These are phyloP conservation scores for Termitomyces sp. DNA, from an alignment of 768 basidiomycete genomes.

Conservation along the genomic window DNA sequence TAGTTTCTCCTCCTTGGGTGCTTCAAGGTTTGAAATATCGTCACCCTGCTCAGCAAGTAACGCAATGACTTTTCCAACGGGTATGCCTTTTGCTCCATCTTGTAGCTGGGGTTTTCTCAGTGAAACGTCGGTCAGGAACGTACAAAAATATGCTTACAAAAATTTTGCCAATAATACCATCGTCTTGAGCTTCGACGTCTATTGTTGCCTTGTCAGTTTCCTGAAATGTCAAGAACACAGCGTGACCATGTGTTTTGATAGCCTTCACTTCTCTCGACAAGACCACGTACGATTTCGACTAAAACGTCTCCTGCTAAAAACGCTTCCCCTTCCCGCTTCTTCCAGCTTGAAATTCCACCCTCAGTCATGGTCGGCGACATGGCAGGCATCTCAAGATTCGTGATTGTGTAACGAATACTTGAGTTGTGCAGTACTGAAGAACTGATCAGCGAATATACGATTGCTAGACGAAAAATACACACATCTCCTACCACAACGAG, in stretches of 20 bases:
- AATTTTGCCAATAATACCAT: constrained; percentile 92
- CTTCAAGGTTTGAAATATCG: constrained; percentile 80
- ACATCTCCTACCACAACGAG: constrained; percentile 10
- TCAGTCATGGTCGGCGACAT: constrained; percentile 98
- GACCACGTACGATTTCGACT: constrained; percentile 73
- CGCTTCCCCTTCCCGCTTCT: constrained; percentile 77
- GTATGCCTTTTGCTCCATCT: constrained; percentile 80
- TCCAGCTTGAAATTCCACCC: constrained; percentile 89
- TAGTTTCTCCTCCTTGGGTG: constrained; percentile 42
- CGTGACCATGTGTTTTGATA: not conserved
- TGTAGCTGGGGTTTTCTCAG: constrained; percentile 36
- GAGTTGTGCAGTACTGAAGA: constrained; percentile 50
- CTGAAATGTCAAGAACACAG: constrained; percentile 29
- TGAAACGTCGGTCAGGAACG: not conserved
- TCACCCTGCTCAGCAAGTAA: constrained; percentile 95
- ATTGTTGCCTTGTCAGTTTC: constrained; percentile 96
- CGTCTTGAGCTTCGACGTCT: constrained; percentile 98
- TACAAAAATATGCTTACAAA: constrained; percentile 44
- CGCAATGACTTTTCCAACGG: constrained; percentile 86
- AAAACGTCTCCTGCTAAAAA: constrained; percentile 82
- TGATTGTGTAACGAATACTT: constrained; percentile 49
- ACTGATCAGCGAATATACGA: not conserved
- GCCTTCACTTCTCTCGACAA: not conserved
- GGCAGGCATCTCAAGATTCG: constrained; percentile 86
- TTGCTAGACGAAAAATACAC: not conserved